Evolutionary conservation across 805 yeast genomes (phyloP), one percentile per base, ranked within the genome.

Genomic region (Kodamaea hsintzibuensis): DNA sequence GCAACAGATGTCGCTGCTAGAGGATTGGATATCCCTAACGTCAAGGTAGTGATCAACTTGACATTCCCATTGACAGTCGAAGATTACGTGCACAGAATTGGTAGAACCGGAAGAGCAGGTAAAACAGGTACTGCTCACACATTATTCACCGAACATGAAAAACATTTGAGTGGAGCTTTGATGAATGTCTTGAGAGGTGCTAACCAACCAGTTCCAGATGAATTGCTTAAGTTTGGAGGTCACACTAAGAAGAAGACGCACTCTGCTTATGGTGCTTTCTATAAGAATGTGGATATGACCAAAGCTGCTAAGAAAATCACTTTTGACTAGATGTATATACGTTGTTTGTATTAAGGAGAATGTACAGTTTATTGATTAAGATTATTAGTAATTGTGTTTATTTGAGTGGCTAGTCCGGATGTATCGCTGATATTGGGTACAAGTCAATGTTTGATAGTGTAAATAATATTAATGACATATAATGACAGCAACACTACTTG

Each of bases 1-100:
- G 99, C 99, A 30, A 95, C 99, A 1, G 99, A 95, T 75, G 99
- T 92, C 55, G 98, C 98, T 50, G 98, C 98, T 42, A 84, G 98
- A 79, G 98, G 98, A 59, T 80, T 95, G 61, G 99, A 95, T 72
- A 95, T 95, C 64, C 99, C 99, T 50, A 91, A 96, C 62, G 99
- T 95, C 57, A 93, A 92, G 72, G 89, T 91, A 16, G 98, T 93
- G 42, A 91, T 93, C 70, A 93, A 93, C 70, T 80, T 93, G 70
- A 92, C 98, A 6, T 93, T 93, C 85, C 99, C 99, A 47, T 81
- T 92, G 63, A 92, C 98, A 0, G 95, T 90, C 9, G 98, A 93
- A 72, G 98, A 93, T 73, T 93, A 93, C 66, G 98, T 93, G 38
- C 98, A 93, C 71, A 84, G 98, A 74, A 93, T 93, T 62, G 98